phyloP scores from a whole-genome alignment of 75 land plant genomes.

The Chamaecyparis obtusa region DNA sequence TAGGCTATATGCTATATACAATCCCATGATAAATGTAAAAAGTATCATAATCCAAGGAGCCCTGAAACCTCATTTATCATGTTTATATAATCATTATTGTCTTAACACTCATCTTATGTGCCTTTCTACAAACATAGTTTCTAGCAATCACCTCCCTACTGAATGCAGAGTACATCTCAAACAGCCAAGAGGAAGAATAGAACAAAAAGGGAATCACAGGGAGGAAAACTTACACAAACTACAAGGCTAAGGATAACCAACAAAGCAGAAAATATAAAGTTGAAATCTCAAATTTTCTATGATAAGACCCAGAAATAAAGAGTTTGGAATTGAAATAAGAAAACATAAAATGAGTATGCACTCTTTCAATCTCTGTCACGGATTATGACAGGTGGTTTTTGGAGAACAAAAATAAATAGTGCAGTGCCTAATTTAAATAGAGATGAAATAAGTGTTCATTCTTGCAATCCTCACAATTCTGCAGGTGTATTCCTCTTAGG shows the following conservation, averaged over 20 bases:
- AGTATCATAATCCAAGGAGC: not conserved
- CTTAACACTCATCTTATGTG: not conserved
- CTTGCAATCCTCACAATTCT: not conserved
- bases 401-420: not conserved
- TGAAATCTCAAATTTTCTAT: not conserved
- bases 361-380: not conserved
- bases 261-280: not conserved
- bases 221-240: slow-evolving; percentile 4
- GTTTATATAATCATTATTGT: not conserved
- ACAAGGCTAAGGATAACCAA: slow-evolving; percentile 1
- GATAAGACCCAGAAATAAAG: not conserved
- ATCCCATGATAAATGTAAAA: not conserved
- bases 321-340: not conserved
- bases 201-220: not conserved
- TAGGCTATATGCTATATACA: not conserved
- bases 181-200: not conserved
- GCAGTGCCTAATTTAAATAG: not conserved
- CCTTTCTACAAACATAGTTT: not conserved
- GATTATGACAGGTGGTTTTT: not conserved
- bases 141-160: not conserved
- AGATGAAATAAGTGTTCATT: not conserved
- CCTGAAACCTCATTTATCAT: not conserved
- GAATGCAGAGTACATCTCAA: not conserved
- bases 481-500: not conserved
- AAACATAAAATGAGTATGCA: not conserved